A percentile compares a stretch with the other conserved stretches of the same genome.
Evolutionary conservation across 257 asterid genomes (phyloP).

Genomic region (Primulina tabacum): DNA sequence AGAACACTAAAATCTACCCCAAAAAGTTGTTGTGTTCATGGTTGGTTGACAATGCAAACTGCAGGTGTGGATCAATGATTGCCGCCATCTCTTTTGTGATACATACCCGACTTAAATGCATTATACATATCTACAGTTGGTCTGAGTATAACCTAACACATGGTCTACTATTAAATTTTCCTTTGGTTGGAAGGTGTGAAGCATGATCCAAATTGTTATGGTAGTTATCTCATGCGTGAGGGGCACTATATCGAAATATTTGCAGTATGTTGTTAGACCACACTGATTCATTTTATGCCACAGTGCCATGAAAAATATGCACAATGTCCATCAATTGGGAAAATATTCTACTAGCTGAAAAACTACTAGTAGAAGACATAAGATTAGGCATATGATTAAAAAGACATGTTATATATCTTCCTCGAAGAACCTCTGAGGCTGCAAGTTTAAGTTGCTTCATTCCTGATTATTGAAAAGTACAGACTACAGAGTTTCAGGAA

Average conservation of each 20-base stretch:
- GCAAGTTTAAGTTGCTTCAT: not conserved
- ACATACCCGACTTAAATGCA: not conserved
- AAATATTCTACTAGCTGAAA: not conserved
- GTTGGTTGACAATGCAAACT: constrained; percentile 12
- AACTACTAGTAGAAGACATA: not conserved
- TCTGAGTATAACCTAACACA: constrained; percentile 1
- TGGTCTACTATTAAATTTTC: not conserved
- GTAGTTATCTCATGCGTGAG: too few relatives aligned
- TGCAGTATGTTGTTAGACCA: not conserved
- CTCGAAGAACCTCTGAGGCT: not conserved
- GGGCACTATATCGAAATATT: too few relatives aligned
- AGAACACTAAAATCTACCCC: not conserved
- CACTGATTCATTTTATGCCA: not conserved
- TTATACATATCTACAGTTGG: not conserved
- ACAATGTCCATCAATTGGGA: not conserved
- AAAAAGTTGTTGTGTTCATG: constrained; percentile 1
- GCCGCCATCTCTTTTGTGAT: not conserved
- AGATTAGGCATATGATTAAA: not conserved
- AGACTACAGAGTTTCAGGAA: too few relatives aligned
- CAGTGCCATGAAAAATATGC: not conserved
- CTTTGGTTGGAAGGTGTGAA: constrained; percentile 3
- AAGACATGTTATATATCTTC: not conserved
- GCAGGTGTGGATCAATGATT: not conserved
- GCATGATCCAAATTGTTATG: not conserved
- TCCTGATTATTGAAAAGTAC: not conserved